phyloP scores from a whole-genome alignment of 306 rosid genomes.

The Fragaria nilgerrensis region DNA sequence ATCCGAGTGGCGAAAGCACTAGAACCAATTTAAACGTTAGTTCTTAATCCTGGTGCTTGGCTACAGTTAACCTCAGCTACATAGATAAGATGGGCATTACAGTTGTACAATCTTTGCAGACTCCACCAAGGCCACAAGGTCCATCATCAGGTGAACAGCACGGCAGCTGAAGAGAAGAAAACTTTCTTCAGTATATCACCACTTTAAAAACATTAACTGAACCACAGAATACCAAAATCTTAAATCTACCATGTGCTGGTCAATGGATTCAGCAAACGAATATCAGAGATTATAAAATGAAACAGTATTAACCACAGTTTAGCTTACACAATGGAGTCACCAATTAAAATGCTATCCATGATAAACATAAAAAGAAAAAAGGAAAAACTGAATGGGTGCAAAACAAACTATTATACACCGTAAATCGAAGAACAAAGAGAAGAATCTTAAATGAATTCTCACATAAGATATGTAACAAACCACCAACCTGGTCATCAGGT shows the following conservation, averaged over 20 bases:
- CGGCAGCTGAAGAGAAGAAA: conserved; percentile 66
- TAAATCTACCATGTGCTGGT: not conserved
- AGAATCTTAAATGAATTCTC: conserved; percentile 9
- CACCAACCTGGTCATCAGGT: conserved; percentile 92
- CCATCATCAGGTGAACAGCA: conserved; percentile 89
- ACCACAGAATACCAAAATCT: not conserved
- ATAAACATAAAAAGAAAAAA: too few species aligned
- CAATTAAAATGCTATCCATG: not conserved
- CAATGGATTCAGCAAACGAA: not conserved
- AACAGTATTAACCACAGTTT: conserved; percentile 17
- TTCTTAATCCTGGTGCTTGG: conserved; percentile 17
- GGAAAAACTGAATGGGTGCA: not conserved
- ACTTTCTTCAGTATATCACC: conserved; percentile 26
- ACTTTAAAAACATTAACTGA: conserved; percentile 17
- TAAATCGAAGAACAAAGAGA: not conserved
- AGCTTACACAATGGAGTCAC: not conserved
- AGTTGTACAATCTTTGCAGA: conserved; percentile 92
- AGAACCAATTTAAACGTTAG: conserved; percentile 42
- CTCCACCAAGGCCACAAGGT: conserved; percentile 79
- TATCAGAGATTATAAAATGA: not conserved
- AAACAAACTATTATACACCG: not conserved
- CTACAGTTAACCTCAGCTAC: conserved; percentile 4
- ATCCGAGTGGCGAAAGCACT: conserved; percentile 96
- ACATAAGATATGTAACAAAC: conserved; percentile 20
- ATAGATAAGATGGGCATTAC: conserved; percentile 47